Evolutionary conservation across 495 filamentous ascomycete genomes (phyloP), one percentile per base, ranked within the genome.

Genomic region (Delitschia confertaspora): DNA sequence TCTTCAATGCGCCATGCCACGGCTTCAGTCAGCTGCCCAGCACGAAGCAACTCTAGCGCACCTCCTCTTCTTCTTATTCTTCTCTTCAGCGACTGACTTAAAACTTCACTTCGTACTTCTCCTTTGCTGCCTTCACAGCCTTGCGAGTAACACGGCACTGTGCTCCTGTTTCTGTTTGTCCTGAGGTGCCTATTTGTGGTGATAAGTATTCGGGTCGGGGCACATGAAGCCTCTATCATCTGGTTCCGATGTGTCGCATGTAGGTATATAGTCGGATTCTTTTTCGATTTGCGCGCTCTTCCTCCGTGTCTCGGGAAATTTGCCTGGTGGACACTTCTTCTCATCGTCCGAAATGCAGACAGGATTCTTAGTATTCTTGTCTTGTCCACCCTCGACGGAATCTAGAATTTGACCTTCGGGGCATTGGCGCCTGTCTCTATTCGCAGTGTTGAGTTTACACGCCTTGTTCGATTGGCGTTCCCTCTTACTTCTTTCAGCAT

Each of bases 321-420:
- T 16, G 10, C 10, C 23, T 18, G 16, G 13, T 19, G 30, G 8
- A 21, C 38, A 42, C 23, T 42, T 31, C 13, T 16, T 42, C 9
- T 9, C 13, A 23, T 42, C 38, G 25, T 42, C 38, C 7, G 10
- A 18, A 10, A 21, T 31, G 38, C 38, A 42, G 7, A 30, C n/a
- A n/a, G 38, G 38, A 23, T 42, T 29, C 14, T 42, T 21, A 13
- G 38, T 42, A 19, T 42, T 42, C 25, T 42, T 21, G 25, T 42
- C 38, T 19, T 42, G 38, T 19, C 38, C 38, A 9, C 38, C 38
- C 32, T 30, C 8, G 21, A 14, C 23, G 9, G 38, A 27, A 18
- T 42, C 38, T 7, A 42, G 38, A 14, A 42, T 42, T 9, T 14
- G 19, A 11, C 26, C 38, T 17, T 39, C 22, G 21, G n/a, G n/a